Percentiles rank a stretch among this genome's conserved stretches.
Evolutionary conservation across 164 flowering plant genomes (phyloP).

Genomic region (Aristolochia contorta): DNA sequence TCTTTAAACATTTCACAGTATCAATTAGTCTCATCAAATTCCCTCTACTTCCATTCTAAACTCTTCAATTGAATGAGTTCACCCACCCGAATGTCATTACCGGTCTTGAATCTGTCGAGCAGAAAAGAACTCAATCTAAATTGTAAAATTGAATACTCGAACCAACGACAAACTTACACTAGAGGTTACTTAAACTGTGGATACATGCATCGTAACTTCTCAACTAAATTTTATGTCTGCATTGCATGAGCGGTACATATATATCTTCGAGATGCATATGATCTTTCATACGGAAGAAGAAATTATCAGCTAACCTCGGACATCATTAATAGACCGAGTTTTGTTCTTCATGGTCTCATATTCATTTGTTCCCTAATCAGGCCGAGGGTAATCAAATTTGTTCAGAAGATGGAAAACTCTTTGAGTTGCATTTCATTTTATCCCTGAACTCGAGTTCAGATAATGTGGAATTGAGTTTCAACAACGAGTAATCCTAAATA

Average conservation of each 20-base stretch:
- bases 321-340: slow-evolving; percentile 28
- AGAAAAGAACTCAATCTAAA: not conserved
- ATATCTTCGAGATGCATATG: slow-evolving; percentile 52
- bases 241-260: slow-evolving; percentile 28
- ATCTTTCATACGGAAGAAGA: slow-evolving; percentile 33
- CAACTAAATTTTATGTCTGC: slow-evolving; percentile 22
- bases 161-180: slow-evolving; percentile 3
- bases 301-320: slow-evolving; percentile 52
- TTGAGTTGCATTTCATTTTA: too few relatives aligned
- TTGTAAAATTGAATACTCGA: not conserved
- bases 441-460: too few relatives aligned
- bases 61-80: slow-evolving; percentile 25
- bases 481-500: too few relatives aligned
- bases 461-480: too few relatives aligned
- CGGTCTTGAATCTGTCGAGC: not conserved
- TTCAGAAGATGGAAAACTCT: too few relatives aligned
- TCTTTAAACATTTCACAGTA: slow-evolving; percentile 22
- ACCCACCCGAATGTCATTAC: not conserved
- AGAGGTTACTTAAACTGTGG: slow-evolving; percentile 41
- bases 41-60: slow-evolving; percentile 39
- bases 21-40: slow-evolving; percentile 42
- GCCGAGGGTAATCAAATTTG: too few relatives aligned
- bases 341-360: slow-evolving; percentile 20
- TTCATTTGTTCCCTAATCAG: slow-evolving; percentile 19
- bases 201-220: slow-evolving; percentile 30